A percentile compares a stretch with the other conserved stretches of the same genome.
Evolutionary conservation across 176 grass and related monocot species (phyloP).

Genomic region (Avena eriantha): DNA sequence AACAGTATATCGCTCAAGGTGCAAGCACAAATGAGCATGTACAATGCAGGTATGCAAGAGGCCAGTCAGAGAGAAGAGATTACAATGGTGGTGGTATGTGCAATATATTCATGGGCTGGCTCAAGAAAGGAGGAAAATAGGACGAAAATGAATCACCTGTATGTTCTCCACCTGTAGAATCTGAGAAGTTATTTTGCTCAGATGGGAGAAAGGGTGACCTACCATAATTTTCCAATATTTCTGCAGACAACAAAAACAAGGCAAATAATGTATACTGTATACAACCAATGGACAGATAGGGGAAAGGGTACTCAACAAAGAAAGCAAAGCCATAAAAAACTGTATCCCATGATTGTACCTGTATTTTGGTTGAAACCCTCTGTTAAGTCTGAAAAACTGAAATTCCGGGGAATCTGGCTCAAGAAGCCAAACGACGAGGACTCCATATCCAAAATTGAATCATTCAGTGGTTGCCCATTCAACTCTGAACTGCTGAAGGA

Average conservation of each 20-base stretch:
- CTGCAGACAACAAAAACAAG: constrained; percentile 43
- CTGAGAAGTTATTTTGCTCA: constrained; percentile 85
- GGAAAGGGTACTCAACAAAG: background rate
- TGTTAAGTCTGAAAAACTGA: constrained; percentile 86
- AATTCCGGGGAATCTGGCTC: constrained; percentile 84
- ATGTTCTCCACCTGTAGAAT: constrained; percentile 71
- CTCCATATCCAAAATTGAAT: constrained; percentile 84
- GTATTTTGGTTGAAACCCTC: constrained; percentile 85
- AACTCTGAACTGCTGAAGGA: constrained; percentile 94
- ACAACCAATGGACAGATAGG: background rate
- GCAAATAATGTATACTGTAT: constrained; percentile 17
- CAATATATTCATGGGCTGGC: background rate
- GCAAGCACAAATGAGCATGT: background rate
- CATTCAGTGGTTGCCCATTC: constrained; percentile 77
- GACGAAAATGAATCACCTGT: constrained; percentile 42
- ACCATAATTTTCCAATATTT: constrained; percentile 85
- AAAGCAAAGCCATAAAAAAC: background rate
- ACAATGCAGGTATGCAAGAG: background rate
- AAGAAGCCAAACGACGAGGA: constrained; percentile 77
- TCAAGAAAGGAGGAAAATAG: background rate
- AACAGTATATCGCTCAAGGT: background rate
- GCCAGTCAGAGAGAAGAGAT: background rate
- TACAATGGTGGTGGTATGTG: background rate
- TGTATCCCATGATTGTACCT: constrained; percentile 51
- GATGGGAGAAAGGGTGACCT: constrained; percentile 69